phyloP scores from a whole-genome alignment of 2,329 filamentous ascomycete species.

The Cucurbitaria berberidis region DNA sequence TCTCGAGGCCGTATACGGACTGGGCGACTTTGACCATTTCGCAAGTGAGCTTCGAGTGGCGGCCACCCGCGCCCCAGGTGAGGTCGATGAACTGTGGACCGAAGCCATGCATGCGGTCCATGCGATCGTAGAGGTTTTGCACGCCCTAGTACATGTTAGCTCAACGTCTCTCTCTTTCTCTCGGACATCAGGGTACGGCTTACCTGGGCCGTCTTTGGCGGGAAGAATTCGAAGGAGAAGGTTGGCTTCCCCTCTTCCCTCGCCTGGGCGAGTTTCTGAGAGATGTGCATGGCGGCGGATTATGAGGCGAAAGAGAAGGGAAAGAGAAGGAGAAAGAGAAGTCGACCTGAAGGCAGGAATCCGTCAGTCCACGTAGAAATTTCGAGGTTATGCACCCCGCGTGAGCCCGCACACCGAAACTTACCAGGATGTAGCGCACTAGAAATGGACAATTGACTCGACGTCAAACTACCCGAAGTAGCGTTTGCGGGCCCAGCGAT shows the following conservation, averaged over 20 bases:
- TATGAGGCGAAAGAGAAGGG: not conserved
- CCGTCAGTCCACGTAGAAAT: slow-evolving; percentile 9
- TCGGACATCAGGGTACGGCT: not conserved
- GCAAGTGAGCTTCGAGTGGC: slow-evolving; percentile 87
- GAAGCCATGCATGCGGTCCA: slow-evolving; percentile 97
- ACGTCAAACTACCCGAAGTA: slow-evolving; percentile 51
- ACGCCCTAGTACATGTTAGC: slow-evolving; percentile 66
- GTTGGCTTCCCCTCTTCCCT: slow-evolving; percentile 79
- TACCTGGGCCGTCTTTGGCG: slow-evolving; percentile 88
- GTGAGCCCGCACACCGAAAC: slow-evolving; percentile 13
- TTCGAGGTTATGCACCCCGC: slow-evolving; percentile 26
- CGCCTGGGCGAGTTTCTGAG: slow-evolving; percentile 84
- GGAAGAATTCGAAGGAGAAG: slow-evolving; percentile 99
- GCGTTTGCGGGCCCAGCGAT: slow-evolving; percentile 55
- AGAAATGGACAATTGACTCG: slow-evolving; percentile 8
- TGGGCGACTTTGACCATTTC: slow-evolving; percentile 98
- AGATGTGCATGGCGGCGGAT: slow-evolving; percentile 82
- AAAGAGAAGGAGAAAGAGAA: slow-evolving; percentile 2
- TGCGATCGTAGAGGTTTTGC: slow-evolving; percentile 98
- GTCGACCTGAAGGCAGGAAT: slow-evolving; percentile 4
- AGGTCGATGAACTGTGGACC: slow-evolving; percentile 97
- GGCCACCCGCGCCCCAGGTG: slow-evolving; percentile 96
- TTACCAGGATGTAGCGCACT: slow-evolving; percentile 33
- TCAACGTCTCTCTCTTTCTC: no score
- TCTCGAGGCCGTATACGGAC: slow-evolving; percentile 93